Conservation (phyloP, 2,329 filamentous ascomycete genomes). For the Furcasterigmium furcatum region DNA sequence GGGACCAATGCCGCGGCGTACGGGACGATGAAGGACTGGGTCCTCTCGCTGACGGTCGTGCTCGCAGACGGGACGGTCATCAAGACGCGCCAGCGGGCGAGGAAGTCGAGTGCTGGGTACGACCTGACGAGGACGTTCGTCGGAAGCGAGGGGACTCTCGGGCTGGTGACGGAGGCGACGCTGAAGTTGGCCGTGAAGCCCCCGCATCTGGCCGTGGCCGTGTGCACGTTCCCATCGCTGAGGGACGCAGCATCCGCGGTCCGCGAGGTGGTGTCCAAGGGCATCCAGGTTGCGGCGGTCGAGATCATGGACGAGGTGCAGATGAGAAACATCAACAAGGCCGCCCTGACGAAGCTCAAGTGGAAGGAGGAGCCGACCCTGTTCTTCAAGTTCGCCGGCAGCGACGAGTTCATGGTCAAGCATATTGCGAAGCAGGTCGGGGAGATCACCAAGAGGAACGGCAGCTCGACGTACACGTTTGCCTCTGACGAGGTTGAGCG, state of each 20-base stretch:
- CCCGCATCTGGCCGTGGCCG: constrained; percentile 66
- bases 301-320: constrained; percentile 80
- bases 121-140: constrained; percentile 77
- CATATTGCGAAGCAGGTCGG: constrained; percentile 18
- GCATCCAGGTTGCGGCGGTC: constrained; percentile 73
- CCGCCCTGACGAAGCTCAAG: constrained; percentile 51
- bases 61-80: constrained; percentile 78
- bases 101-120: constrained; percentile 80
- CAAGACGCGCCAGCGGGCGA: constrained; percentile 73
- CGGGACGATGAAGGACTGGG: constrained; percentile 88
- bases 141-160: constrained; percentile 79
- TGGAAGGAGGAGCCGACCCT: constrained; percentile 66
- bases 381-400: constrained; percentile 71
- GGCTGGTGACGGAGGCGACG: constrained; percentile 74
- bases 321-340: constrained; percentile 56
- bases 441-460: constrained; percentile 20
- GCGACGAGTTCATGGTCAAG: constrained; percentile 32
- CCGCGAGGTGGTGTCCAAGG: constrained; percentile 65
- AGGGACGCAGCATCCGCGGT: constrained; percentile 69
- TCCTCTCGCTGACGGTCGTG: constrained; percentile 76
- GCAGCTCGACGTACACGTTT: constrained; percentile 55
- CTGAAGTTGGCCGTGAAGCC: constrained; percentile 73
- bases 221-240: constrained; percentile 45
- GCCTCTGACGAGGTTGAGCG: constrained; percentile 36
- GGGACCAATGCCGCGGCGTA: constrained; percentile 84